Base-by-base conservation (phyloP, 495 filamentous ascomycete species). In the Penicillium samsonianum region DNA sequence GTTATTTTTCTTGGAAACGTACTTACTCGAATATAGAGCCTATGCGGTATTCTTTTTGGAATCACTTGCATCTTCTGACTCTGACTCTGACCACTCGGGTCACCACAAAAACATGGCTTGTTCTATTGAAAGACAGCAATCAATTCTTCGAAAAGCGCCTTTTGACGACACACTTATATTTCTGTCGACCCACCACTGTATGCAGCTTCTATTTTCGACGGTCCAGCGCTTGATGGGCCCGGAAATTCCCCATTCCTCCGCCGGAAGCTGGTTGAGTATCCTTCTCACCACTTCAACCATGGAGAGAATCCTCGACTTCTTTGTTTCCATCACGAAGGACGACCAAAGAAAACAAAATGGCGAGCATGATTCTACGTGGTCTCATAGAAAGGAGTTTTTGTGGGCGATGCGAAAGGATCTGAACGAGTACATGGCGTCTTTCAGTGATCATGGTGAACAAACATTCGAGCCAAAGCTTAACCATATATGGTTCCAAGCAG, bases 11-110 rank as follows among this genome's bases (percentile, higher is more conserved):
- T 12, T 31, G 14, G 33, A 22, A 16, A n/a, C 35, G 19, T 14
- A 37, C 57, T 60, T 43, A 65, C 31, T 28, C 9, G 4, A 4
- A 31, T 3, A 12, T 43, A 72, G 69, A 28, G 64, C 67, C 40
- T 66, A 69, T 30, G 58, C 62, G 3, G 59, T 68, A 31, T 68
- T 67, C 51, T 72, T 72, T 44, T 67, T 72, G 3, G 67, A 72
- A 51, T 63, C 63, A 5, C 49, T 30, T 42, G 67, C 67, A 44
- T 42, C 59, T 14, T 17, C 37, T 10, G 30, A 45, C 14, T 47
- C 55, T 33, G 50, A 47, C 19, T 48, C 26, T 1, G 33, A 58
- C 28, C 23, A 30, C 19, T 47, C 58, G 5, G n/a, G 43, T 22
- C 54, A 53, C 31, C 19, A 17, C 22, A 45, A 26, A 3, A 43